Evolutionary conservation across 1,284 basidiomycete species (phyloP), one percentile per base, ranked within the genome.

Genomic region (Ceratobasidium sp.): DNA sequence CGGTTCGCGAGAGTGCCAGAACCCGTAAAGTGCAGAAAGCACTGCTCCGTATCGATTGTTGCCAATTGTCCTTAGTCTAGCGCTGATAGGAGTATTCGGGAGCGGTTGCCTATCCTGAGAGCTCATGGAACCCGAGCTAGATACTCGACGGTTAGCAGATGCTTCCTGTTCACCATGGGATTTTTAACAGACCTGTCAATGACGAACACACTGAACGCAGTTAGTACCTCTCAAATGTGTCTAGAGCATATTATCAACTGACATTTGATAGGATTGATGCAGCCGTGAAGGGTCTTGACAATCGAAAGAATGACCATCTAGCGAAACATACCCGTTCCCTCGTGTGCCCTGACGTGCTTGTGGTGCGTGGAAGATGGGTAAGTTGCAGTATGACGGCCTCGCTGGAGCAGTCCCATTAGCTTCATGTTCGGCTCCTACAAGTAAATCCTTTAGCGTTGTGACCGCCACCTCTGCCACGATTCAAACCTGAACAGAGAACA

Each of bases 21-120:
- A 88, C 16, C 79, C 79, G 72, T 85, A 76, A 3, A 87, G 74
- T 0, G 87, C 85, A 0, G 85, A 86, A 65, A 84, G 85, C 0
- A 87, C 87, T 1, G 87, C 86, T 0, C 87, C 87, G 21, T 87
- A 82, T 45, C 87, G 79, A 75, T 89, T 85, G 75, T 88, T 80
- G 52, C 81, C 78, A 0, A 46, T 69, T 23, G 76, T 74, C 0
- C 73, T 72, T 69, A 88, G 86, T 26, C 76, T 76, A 18, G 77
- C 72, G 1, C 83, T 82, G 2, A 78, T 81, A 0, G 87, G 86
- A 1, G 85, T 84, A 65, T 83, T 81, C 1, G 76, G 75, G 1
- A 87, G 79, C 0, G 87, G 87, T 0, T 73, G 77, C 46, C 81
- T 80, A 74, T 88, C 87, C 0, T 0, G 16, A 0, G 0, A 9